A percentile compares a stretch with the other conserved stretches of the same genome.
phyloP scores from a whole-genome alignment of 2,329 filamentous ascomycete species.

The Hymenotorrendiella dingleyae region DNA sequence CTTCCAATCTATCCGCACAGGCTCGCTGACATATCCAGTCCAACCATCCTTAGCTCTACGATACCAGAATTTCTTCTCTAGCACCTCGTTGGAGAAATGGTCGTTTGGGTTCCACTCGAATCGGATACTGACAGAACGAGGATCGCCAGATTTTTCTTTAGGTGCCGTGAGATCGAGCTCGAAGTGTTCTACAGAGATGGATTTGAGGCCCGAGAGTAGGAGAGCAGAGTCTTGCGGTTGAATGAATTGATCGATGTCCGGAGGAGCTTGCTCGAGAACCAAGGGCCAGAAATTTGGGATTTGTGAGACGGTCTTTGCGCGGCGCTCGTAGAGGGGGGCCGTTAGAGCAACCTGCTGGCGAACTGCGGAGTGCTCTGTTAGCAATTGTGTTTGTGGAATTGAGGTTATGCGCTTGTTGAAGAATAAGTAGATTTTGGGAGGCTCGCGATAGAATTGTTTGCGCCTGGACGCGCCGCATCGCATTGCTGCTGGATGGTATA shows the following conservation, averaged over 20 bases:
- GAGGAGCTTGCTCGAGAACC: conserved; percentile 80
- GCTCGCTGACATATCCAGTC: conserved; percentile 78
- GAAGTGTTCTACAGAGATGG: conserved; percentile 71
- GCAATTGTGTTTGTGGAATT: not conserved
- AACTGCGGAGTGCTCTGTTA: conserved; percentile 43
- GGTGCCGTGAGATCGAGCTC: conserved; percentile 49
- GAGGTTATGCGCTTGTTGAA: not conserved
- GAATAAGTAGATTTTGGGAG: not conserved
- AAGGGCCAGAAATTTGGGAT: conserved; percentile 94
- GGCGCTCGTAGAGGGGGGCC: conserved; percentile 69
- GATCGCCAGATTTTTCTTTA: conserved; percentile 50
- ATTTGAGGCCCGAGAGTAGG: conserved; percentile 61
- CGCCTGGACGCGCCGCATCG: not conserved
- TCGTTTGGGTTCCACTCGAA: conserved; percentile 80
- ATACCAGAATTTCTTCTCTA: conserved; percentile 93
- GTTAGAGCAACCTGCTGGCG: conserved; percentile 65
- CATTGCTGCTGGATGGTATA: conserved; percentile 22
- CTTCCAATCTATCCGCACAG: conserved; percentile 85
- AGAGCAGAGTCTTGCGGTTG: conserved; percentile 72
- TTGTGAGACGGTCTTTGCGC: conserved; percentile 60
- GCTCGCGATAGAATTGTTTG: too few relatives aligned
- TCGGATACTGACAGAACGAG: conserved; percentile 69
- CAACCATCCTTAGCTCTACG: conserved; percentile 62
- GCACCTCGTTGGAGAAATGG: conserved; percentile 67
- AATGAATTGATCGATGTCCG: conserved; percentile 83